Evolutionary conservation across 345 rosid genomes (phyloP).

Genomic region (Melaleuca alternifolia): DNA sequence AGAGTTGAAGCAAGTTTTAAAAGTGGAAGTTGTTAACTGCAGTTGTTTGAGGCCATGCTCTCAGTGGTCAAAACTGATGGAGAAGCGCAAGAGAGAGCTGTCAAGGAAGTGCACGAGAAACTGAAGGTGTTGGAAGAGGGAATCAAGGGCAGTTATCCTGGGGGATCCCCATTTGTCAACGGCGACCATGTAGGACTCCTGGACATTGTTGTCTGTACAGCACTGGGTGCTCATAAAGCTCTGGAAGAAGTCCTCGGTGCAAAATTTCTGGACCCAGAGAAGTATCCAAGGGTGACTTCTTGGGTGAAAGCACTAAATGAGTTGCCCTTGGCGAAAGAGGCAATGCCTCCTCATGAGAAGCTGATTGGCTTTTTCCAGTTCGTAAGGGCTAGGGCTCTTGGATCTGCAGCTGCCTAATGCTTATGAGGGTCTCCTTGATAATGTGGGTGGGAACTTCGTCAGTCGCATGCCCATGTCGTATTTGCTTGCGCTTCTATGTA

Average conservation of each 20-base stretch:
- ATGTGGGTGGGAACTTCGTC: background rate
- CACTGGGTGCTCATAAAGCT: constrained; percentile 20
- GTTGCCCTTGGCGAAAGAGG: constrained; percentile 13
- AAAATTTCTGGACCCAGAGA: constrained; percentile 19
- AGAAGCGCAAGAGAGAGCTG: constrained; percentile 29
- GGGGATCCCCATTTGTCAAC: constrained; percentile 2
- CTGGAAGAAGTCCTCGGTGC: constrained; percentile 21
- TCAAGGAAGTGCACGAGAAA: constrained; percentile 22
- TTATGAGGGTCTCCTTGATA: background rate
- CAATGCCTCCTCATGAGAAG: constrained; percentile 19
- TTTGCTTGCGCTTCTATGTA: background rate
- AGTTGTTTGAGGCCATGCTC: constrained; percentile 12
- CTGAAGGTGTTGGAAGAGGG: constrained; percentile 27
- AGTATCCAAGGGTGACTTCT: constrained; percentile 14
- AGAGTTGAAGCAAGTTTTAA: background rate
- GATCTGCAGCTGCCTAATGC: background rate
- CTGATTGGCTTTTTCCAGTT: constrained; percentile 6
- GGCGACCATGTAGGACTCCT: constrained; percentile 15
- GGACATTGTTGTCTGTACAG: constrained; percentile 16
- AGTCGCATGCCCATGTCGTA: background rate
- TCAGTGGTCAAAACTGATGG: constrained; percentile 17
- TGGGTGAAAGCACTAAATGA: constrained; percentile 22
- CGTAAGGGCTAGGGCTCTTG: constrained; percentile 7
- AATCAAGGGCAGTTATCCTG: constrained; percentile 15
- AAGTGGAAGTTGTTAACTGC: background rate